phyloP scores from a whole-genome alignment of 75 land plant genomes.

The Picea glauca region DNA sequence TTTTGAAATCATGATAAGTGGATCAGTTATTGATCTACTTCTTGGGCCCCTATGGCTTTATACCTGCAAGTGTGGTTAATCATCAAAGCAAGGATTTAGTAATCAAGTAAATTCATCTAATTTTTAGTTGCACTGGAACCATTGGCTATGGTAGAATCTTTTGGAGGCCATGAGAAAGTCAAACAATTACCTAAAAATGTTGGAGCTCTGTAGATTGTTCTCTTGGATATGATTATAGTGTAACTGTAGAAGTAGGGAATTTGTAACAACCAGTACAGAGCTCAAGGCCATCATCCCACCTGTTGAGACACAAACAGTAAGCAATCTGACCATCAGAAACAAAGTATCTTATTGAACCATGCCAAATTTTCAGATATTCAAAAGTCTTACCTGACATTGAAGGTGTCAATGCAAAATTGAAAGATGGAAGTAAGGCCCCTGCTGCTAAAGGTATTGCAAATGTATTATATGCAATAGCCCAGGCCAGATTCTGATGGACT shows the following conservation, averaged over 20 bases:
- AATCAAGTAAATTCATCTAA: too few relatives aligned
- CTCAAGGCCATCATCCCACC: conserved; percentile 99
- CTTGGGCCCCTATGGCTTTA: too few relatives aligned
- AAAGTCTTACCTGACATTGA: conserved; percentile 68
- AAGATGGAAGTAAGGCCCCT: conserved; percentile 81
- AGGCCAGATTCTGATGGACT: conserved; percentile 88
- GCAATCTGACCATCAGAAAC: not conserved
- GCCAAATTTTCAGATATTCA: not conserved
- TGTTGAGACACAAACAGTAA: conserved; percentile 16
- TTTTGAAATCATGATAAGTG: too few relatives aligned
- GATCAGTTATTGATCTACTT: too few relatives aligned
- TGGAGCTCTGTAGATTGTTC: too few relatives aligned
- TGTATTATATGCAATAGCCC: conserved; percentile 91
- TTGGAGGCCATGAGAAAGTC: too few relatives aligned
- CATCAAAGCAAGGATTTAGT: too few relatives aligned
- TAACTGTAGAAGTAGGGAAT: conserved; percentile 78
- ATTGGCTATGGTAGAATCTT: too few relatives aligned
- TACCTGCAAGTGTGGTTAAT: too few relatives aligned
- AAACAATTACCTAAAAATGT: too few relatives aligned
- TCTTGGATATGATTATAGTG: conserved; percentile 14
- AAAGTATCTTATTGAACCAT: not conserved
- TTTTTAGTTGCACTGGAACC: too few relatives aligned
- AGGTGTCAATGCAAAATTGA: conserved; percentile 89
- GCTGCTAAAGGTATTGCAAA: conserved; percentile 93
- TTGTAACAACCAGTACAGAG: conserved; percentile 87